These are phyloP conservation scores for Jatropha multifida DNA, from an alignment of 441 rosid species.

Conservation along the genomic window DNA sequence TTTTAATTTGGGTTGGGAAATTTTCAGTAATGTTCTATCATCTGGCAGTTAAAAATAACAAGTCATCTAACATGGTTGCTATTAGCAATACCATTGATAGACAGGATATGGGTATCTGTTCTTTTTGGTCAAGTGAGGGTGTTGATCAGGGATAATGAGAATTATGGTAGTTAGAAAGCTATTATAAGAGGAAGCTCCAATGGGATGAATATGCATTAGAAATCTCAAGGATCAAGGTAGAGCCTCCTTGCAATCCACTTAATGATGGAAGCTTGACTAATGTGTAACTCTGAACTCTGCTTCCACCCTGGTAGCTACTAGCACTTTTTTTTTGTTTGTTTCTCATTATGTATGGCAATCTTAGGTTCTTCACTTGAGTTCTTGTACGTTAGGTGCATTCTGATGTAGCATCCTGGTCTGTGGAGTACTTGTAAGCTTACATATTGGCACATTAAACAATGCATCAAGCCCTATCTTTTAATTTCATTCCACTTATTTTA, in stretches of 20 bases:
- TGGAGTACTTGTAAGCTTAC: not conserved
- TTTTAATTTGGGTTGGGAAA: not conserved
- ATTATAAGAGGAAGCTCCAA: not conserved
- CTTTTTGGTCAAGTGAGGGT: not conserved
- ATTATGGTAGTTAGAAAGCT: not conserved
- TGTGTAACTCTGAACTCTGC: not conserved
- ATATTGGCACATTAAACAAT: not conserved
- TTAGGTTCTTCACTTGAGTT: not conserved
- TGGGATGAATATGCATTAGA: not conserved
- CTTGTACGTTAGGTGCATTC: not conserved
- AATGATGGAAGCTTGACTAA: not conserved
- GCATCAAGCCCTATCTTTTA: not conserved
- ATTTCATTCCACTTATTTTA: not conserved
- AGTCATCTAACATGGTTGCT: not conserved
- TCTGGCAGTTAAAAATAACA: not conserved
- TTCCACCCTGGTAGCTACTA: not conserved
- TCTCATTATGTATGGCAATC: not conserved
- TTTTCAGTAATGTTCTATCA: not conserved
- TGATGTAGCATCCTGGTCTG: not conserved
- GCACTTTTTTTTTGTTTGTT: not conserved
- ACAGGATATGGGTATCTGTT: not conserved
- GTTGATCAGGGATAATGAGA: not conserved
- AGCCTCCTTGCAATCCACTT: not conserved
- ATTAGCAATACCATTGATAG: not conserved
- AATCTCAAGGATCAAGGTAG: not conserved